Percentiles rank a stretch among this genome's conserved stretches.
Conservation (phyloP, 305 asterid genomes). For the Vinca major region DNA sequence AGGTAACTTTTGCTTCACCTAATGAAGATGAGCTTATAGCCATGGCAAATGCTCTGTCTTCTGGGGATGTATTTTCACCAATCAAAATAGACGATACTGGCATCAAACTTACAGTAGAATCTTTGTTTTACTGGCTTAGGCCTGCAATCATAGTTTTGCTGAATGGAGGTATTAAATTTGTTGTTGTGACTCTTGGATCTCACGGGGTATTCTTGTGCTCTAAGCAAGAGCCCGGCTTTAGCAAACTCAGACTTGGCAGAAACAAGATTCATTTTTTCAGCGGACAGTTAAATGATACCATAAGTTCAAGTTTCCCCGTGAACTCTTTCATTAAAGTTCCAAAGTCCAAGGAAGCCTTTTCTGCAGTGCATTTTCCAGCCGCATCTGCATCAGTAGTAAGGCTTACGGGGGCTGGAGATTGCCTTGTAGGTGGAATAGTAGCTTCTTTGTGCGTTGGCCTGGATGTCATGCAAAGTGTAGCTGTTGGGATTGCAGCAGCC, state of each 20-base stretch:
- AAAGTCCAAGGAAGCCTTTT: slow-evolving; percentile 19
- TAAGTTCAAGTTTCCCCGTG: slow-evolving; percentile 41
- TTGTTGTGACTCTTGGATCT: slow-evolving; percentile 72
- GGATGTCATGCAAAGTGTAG: slow-evolving; percentile 72
- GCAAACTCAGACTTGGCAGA: slow-evolving; percentile 20
- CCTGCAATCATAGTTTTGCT: slow-evolving; percentile 66
- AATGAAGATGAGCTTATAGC: slow-evolving; percentile 86
- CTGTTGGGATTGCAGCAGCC: slow-evolving; percentile 86
- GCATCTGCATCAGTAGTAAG: slow-evolving; percentile 59
- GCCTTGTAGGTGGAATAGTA: slow-evolving; percentile 73
- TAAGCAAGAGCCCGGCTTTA: slow-evolving; percentile 27
- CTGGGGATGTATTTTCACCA: slow-evolving; percentile 34
- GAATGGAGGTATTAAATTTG: slow-evolving; percentile 61
- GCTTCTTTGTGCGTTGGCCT: slow-evolving; percentile 71
- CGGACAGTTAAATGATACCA: slow-evolving; percentile 37
- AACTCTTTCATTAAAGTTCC: slow-evolving; percentile 25
- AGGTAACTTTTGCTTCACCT: slow-evolving; percentile 78
- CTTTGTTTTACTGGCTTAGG: slow-evolving; percentile 54
- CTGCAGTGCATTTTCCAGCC: slow-evolving; percentile 68
- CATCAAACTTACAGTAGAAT: slow-evolving; percentile 24
- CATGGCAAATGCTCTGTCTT: slow-evolving; percentile 75
- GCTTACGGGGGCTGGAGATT: slow-evolving; percentile 88
- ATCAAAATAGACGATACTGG: slow-evolving; percentile 25
- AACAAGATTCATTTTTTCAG: slow-evolving; percentile 26
- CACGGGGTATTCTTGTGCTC: slow-evolving; percentile 68